phyloP scores from a whole-genome alignment of 805 yeast genomes.

The Nakazawaea anatomiae region DNA sequence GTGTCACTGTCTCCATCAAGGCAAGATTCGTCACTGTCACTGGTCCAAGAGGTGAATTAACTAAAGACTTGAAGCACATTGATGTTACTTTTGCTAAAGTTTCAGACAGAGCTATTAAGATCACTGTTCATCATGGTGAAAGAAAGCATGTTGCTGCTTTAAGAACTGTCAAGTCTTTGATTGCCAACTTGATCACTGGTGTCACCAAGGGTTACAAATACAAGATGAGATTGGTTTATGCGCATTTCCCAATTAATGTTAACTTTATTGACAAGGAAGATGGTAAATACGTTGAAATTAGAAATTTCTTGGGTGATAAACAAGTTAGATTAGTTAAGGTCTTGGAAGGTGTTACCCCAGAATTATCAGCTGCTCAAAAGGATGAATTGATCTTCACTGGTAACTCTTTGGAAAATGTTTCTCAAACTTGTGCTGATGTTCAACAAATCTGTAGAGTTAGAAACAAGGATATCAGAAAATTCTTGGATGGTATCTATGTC shows the following conservation, averaged over 20 bases:
- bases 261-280: slow-evolving; percentile 75
- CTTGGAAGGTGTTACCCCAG: slow-evolving; percentile 77
- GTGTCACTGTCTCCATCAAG: slow-evolving; percentile 77
- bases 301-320: slow-evolving; percentile 96
- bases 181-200: slow-evolving; percentile 86
- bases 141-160: slow-evolving; percentile 96
- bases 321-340: slow-evolving; percentile 76
- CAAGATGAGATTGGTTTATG: slow-evolving; percentile 96
- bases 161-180: slow-evolving; percentile 87
- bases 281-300: slow-evolving; percentile 69
- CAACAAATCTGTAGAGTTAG: slow-evolving; percentile 92
- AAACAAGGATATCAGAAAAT: slow-evolving; percentile 97
- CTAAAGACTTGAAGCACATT: slow-evolving; percentile 81
- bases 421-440: slow-evolving; percentile 90
- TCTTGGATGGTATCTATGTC: slow-evolving; percentile 96
- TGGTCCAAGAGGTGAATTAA: slow-evolving; percentile 88
- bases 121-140: slow-evolving; percentile 89
- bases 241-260: slow-evolving; percentile 97
- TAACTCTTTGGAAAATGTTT: slow-evolving; percentile 86
- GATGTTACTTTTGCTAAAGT: slow-evolving; percentile 79
- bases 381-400: slow-evolving; percentile 84
- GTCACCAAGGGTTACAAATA: slow-evolving; percentile 94
- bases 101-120: slow-evolving; percentile 60
- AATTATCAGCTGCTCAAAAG: slow-evolving; percentile 70
- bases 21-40: slow-evolving; percentile 77